Evolutionary conservation across 176 grass and related monocot species (phyloP), one percentile per base, ranked within the genome.

Genomic region (Tillandsia leiboldiana): DNA sequence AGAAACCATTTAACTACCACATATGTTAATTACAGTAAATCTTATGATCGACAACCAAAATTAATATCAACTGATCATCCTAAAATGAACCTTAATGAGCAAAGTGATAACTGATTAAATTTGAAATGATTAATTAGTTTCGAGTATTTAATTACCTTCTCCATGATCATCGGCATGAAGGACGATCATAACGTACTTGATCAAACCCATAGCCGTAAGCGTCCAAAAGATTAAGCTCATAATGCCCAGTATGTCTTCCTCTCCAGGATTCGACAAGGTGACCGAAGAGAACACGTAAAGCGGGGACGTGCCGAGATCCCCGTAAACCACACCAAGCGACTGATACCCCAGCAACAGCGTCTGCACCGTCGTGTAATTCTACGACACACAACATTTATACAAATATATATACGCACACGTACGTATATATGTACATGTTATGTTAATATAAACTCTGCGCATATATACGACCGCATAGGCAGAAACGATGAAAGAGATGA

Each of bases 221-320:
- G 90, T 93, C 90, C 86, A 93, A 68, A 93, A 64, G 65, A 93
- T 81, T 23, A 93, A 54, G 74, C 90, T 89, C 59, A 93, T 61
- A 79, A 93, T 79, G 13, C 90, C 90, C 15, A 89, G 28, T 51
- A 89, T 49, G 52, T 89, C 86, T 0, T 69, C 56, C 71, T 83
- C 50, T 12, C 42, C 67, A 1, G 83, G 74, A 22, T 86, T 49
- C 2, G 51, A 26, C 77, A 93, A 80, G 1, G 64, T 69, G 71
- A 93, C 73, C 8, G 90, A 82, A n/a, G 90, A 86, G 68, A 89
- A 93, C 15, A 86, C 84, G 68, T 93, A 93, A 1, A 93, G 68
- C 48, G 90, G 90, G 62, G 86, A 93, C 42, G 86, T 93, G 9
- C 90, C 90, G 29, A 93, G 74, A 72, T 93, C 90, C 2, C 86